Evolutionary conservation across 805 yeast species (phyloP).

Genomic region (Blastobotrys chiropterorum): DNA sequence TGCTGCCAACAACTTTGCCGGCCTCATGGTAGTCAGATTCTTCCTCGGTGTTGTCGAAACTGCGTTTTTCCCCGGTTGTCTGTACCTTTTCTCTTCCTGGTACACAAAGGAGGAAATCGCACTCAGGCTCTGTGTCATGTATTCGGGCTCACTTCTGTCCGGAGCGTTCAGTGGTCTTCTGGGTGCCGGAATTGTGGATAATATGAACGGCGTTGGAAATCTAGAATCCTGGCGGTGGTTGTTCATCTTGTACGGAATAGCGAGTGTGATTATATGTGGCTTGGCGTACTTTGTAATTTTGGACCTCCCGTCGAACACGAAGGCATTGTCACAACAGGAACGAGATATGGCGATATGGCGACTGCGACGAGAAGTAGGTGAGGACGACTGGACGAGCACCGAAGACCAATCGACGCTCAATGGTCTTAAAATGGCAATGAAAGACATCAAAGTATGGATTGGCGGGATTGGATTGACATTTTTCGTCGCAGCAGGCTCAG

Average conservation of each 20-base stretch:
- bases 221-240: constrained; percentile 47
- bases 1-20: constrained; percentile 23
- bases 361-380: constrained; percentile 19
- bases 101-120: constrained; percentile 36
- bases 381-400: constrained; percentile 5
- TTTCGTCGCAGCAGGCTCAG: constrained; percentile 51
- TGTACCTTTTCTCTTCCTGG: constrained; percentile 34
- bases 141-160: constrained; percentile 32
- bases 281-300: no score
- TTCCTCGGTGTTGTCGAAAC: constrained; percentile 38
- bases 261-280: constrained; percentile 14
- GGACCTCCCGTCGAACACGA: no score
- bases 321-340: no score
- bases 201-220: constrained; percentile 34
- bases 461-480: constrained; percentile 15
- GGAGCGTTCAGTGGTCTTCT: constrained; percentile 51
- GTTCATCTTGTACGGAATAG: constrained; percentile 44
- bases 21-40: constrained; percentile 32
- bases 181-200: constrained; percentile 38
- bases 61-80: constrained; percentile 39
- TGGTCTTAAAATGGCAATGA: constrained; percentile 15
- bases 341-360: no score
- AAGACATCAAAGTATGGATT: constrained; percentile 21
- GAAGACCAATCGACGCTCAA: background rate
- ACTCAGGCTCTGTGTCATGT: constrained; percentile 34